Evolutionary conservation across 2,329 filamentous ascomycete genomes (phyloP).

Genomic region (Colletotrichum neosansevieriae): DNA sequence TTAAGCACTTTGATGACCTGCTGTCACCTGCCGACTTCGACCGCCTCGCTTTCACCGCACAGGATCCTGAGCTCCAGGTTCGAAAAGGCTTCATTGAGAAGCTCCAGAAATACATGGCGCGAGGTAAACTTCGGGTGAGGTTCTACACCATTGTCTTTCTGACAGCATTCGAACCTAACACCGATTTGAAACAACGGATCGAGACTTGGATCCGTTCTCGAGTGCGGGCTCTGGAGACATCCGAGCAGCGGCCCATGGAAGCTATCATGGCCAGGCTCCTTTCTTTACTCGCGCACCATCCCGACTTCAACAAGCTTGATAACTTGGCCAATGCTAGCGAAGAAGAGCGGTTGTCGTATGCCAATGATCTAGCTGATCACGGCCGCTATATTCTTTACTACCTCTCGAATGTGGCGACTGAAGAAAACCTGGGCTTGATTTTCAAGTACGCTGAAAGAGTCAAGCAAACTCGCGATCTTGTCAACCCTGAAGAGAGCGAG

Average conservation of each 20-base stretch:
- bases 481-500: slow-evolving; percentile 75
- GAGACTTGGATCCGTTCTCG: slow-evolving; percentile 92
- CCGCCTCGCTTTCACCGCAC: slow-evolving; percentile 81
- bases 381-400: slow-evolving; percentile 93
- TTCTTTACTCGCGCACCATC: slow-evolving; percentile 91
- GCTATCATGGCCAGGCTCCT: slow-evolving; percentile 84
- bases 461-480: slow-evolving; percentile 88
- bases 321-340: slow-evolving; percentile 22
- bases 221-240: slow-evolving; percentile 72
- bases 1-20: slow-evolving; percentile 80
- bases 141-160: slow-evolving; percentile 94
- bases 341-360: slow-evolving; percentile 53
- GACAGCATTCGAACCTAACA: slow-evolving; percentile 87
- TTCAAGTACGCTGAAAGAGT: slow-evolving; percentile 93
- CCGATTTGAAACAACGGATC: slow-evolving; percentile 78
- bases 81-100: slow-evolving; percentile 84
- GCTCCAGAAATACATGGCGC: slow-evolving; percentile 89
- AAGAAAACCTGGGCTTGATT: slow-evolving; percentile 88
- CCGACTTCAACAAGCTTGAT: slow-evolving; percentile 75
- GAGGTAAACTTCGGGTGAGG: slow-evolving; percentile 75
- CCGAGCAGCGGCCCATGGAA: slow-evolving; percentile 78
- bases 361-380: slow-evolving; percentile 80
- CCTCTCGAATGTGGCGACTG: slow-evolving; percentile 82
- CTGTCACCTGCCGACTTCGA: slow-evolving; percentile 83
- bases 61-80: slow-evolving; percentile 81